Conservation (phyloP, 192 early-diverging fungal species). For the Oehlia diaphana region DNA sequence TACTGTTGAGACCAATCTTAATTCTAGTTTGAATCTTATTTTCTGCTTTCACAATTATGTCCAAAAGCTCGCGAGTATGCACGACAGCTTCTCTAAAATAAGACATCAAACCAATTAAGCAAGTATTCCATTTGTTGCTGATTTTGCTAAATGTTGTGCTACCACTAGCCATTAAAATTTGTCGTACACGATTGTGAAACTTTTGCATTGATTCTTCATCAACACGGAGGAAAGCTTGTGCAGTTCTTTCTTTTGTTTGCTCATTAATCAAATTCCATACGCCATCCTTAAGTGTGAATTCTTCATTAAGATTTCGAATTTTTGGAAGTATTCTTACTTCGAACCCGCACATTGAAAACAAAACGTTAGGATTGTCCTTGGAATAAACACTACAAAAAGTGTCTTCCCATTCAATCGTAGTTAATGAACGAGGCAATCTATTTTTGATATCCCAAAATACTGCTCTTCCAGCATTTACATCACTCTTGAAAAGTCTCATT, state of each 20-base stretch:
- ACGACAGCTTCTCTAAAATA: conserved; percentile 98
- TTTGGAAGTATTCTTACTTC: conserved; percentile 96
- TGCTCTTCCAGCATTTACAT: conserved; percentile 96
- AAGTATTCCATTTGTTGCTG: conserved; percentile 93
- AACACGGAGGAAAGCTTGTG: conserved; percentile 95
- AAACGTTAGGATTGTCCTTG: conserved; percentile 95
- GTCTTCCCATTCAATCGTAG: conserved; percentile 98
- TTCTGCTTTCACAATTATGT: conserved; percentile 96
- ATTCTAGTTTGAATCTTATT: conserved; percentile 99
- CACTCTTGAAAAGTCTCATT: conserved; percentile 99
- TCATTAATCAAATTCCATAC: conserved; percentile 97
- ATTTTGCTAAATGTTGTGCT: conserved; percentile 98
- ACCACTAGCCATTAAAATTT: conserved; percentile 97
- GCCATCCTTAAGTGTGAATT: conserved; percentile 86
- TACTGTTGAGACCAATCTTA: conserved; percentile 99
- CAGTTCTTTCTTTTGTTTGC: conserved; percentile 96
- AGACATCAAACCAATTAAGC: conserved; percentile 94
- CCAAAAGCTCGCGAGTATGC: conserved; percentile 94
- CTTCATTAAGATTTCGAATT: conserved; percentile 78
- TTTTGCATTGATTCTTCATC: conserved; percentile 89
- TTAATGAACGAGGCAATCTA: conserved; percentile 92
- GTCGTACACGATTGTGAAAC: conserved; percentile 95
- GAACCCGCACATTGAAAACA: conserved; percentile 91
- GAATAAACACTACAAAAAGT: conserved; percentile 96
- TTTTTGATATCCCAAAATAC: conserved; percentile 99